Evolutionary conservation across 2,329 filamentous ascomycete species (phyloP).

Genomic region (Pseudopithomyces chartarum): DNA sequence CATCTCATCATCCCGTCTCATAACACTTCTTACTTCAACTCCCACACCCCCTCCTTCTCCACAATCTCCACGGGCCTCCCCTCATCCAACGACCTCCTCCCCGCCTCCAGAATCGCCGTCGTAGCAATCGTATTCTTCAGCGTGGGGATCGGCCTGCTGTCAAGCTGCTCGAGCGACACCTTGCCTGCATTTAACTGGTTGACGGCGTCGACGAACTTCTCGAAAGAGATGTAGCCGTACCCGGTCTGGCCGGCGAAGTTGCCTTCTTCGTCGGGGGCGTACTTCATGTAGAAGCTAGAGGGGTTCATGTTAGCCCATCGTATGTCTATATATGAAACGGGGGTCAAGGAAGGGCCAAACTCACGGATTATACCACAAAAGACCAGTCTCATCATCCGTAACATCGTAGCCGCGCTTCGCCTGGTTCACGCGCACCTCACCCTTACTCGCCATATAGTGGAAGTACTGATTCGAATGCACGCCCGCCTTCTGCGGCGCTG

Average conservation of each 20-base stretch:
- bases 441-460: slow-evolving; percentile 84
- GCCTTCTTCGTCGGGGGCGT: slow-evolving; percentile 90
- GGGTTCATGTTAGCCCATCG: slow-evolving; percentile 16
- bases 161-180: slow-evolving; percentile 74
- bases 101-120: slow-evolving; percentile 88
- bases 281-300: slow-evolving; percentile 82
- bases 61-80: slow-evolving; percentile 76
- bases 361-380: slow-evolving; percentile 86
- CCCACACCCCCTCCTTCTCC: slow-evolving; percentile 65
- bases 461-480: slow-evolving; percentile 99
- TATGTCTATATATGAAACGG: too few species aligned
- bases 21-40: too few species aligned
- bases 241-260: slow-evolving; percentile 91
- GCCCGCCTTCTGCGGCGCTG: slow-evolving; percentile 86
- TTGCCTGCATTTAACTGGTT: slow-evolving; percentile 75
- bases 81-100: slow-evolving; percentile 83
- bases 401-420: slow-evolving; percentile 94
- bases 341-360: slow-evolving; percentile 28
- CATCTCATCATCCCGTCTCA: too few species aligned
- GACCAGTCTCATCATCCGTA: slow-evolving; percentile 73
- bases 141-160: slow-evolving; percentile 81
- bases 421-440: slow-evolving; percentile 89
- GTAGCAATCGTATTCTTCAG: slow-evolving; percentile 88
- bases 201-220: slow-evolving; percentile 93
- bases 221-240: slow-evolving; percentile 92